Evolutionary conservation across 371 early-diverging fungal species (phyloP), one percentile per base, ranked within the genome.

Genomic region (Rhizopus arrhizus): DNA sequence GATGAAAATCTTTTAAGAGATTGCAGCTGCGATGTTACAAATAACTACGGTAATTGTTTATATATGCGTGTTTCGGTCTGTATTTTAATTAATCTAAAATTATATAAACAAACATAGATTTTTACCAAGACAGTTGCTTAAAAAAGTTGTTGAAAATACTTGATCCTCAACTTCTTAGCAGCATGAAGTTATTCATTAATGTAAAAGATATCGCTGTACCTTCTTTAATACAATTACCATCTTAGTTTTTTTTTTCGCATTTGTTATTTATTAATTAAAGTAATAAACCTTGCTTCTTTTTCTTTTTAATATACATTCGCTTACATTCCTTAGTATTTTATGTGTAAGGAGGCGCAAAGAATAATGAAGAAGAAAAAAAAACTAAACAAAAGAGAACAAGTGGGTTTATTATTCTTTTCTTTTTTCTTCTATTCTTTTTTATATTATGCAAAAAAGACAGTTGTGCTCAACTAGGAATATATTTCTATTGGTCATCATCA

Each of bases 21-120:
- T 50, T 79, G 77, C 33, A 61, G 64, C 29, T 79, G 80, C 38
- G 73, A 73, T 53, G 40, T 73, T 11, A 61, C 58, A 11, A 15
- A 35, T 16, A 69, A 59, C 53, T 59, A 66, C 49, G 74, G 78
- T 64, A 74, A 63, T 22, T 22, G 22, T 22, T 22, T 22, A 2
- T 22, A 22, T 50, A 43, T 22, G 12, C 3, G 11, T 43, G n/a
- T 15, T 36, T 9, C 40, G 15, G 11, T 16, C 5, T 52, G 35
- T 15, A 6, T 48, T 28, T 7, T 45, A 35, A 45, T 16, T 43
- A 22, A 16, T 28, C 11, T 42, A 45, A 50, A 46, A 46, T 46
- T 9, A 49, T 50, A 49, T 43, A 42, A 13, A 31, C 40, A 35
- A 10, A 31, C 34, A 35, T 49, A 75, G 75, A 75, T 57, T 64